phyloP scores from a whole-genome alignment of 257 asterid species.

The Nicotiana attenuata region DNA sequence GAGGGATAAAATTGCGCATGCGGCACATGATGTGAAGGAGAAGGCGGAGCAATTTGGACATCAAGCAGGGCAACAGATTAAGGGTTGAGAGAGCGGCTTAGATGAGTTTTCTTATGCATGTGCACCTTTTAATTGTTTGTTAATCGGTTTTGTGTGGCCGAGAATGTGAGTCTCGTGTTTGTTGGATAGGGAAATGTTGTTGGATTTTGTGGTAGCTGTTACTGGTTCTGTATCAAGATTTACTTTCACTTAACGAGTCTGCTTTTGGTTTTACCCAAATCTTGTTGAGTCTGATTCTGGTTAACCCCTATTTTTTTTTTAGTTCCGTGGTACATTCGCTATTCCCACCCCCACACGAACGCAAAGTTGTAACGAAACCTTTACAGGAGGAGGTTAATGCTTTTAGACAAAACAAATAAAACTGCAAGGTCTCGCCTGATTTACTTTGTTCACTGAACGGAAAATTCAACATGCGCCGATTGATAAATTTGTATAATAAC shows the following conservation, averaged over 20 bases:
- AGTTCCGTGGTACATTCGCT: not conserved
- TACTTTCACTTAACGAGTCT: not conserved
- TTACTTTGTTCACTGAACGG: not conserved
- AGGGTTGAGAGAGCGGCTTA: slow-evolving; percentile 7
- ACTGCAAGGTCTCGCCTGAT: not conserved
- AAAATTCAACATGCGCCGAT: not conserved
- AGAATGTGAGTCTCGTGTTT: not conserved
- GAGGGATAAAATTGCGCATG: slow-evolving; percentile 42
- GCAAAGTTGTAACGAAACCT: not conserved
- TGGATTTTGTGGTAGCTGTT: not conserved
- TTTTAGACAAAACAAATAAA: not conserved
- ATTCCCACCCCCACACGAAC: not conserved
- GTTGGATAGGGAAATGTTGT: not conserved
- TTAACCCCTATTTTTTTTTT: not conserved
- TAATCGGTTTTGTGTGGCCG: not conserved
- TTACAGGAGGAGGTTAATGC: not conserved
- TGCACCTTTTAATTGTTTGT: not conserved
- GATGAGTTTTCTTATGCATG: not conserved
- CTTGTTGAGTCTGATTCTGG: not conserved
- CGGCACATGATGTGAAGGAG: slow-evolving; percentile 60
- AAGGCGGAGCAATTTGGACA: slow-evolving; percentile 54
- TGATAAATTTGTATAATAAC: not conserved
- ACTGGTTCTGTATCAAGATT: not conserved
- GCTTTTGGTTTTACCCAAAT: not conserved
- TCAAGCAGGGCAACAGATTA: slow-evolving; percentile 31